Percentiles rank a stretch among this genome's conserved stretches.
Evolutionary conservation across 129 eudicot genomes (phyloP).

Genomic region (Flaveria ramosissima): DNA sequence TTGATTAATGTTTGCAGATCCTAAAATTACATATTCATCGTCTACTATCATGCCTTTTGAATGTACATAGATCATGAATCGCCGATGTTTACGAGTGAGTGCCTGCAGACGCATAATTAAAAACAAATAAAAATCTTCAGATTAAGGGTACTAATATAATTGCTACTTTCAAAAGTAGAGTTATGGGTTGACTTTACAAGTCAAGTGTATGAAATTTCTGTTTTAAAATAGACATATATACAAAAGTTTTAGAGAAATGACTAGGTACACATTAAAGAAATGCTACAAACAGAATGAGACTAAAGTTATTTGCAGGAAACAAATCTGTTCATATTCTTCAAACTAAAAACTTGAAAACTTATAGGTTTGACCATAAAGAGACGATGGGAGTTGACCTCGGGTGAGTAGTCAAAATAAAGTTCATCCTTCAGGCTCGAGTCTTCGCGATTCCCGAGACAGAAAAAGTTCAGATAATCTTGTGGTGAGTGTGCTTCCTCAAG

Average conservation of each 20-base stretch:
- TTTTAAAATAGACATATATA: not conserved
- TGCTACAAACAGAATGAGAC: not conserved
- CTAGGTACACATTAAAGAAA: slow-evolving; percentile 2
- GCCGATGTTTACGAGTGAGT: slow-evolving; percentile 55
- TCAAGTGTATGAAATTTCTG: not conserved
- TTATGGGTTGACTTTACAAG: not conserved
- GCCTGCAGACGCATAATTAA: slow-evolving; percentile 41
- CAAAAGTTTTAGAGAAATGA: not conserved
- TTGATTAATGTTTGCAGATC: slow-evolving; percentile 91
- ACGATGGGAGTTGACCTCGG: slow-evolving; percentile 59
- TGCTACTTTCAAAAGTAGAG: not conserved
- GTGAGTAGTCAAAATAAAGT: slow-evolving; percentile 44
- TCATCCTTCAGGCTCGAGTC: slow-evolving; percentile 35
- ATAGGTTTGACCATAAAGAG: slow-evolving; percentile 14
- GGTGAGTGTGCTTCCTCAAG: slow-evolving; percentile 78
- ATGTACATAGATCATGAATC: slow-evolving; percentile 96
- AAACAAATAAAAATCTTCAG: not conserved
- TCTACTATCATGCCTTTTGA: slow-evolving; percentile 98
- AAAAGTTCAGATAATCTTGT: slow-evolving; percentile 85
- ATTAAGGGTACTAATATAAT: not conserved
- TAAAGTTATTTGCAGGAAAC: not conserved
- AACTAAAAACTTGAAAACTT: slow-evolving; percentile 6
- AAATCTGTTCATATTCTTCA: not conserved
- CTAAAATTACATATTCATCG: slow-evolving; percentile 82
- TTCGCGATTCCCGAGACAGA: slow-evolving; percentile 91